Evolutionary conservation across 1,284 basidiomycete species (phyloP).

Genomic region (Naganishia liquefaciens): DNA sequence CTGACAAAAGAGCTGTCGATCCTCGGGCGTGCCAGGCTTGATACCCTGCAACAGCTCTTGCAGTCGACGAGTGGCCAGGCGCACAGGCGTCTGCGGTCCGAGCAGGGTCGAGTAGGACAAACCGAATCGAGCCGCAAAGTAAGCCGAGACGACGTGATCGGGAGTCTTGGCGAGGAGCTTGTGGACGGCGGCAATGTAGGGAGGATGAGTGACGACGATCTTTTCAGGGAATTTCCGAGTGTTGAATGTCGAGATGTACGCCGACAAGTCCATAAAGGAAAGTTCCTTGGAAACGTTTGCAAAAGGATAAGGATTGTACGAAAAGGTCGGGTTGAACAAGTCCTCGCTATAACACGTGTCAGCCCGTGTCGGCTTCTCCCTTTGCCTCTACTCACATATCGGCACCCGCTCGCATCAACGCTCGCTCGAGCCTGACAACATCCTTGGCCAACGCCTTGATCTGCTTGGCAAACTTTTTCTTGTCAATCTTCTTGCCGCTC

Average conservation of each 20-base stretch:
- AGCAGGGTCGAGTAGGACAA: slow-evolving; percentile 68
- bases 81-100: slow-evolving; percentile 70
- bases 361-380: no score
- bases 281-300: slow-evolving; percentile 70
- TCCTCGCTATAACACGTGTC: slow-evolving; percentile 57
- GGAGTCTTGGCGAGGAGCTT: slow-evolving; percentile 69
- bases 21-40: slow-evolving; percentile 80
- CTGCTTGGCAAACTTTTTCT: slow-evolving; percentile 38
- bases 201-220: slow-evolving; percentile 81
- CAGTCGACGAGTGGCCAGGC: slow-evolving; percentile 70
- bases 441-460: slow-evolving; percentile 62
- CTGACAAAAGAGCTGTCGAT: slow-evolving; percentile 68
- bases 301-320: slow-evolving; percentile 81
- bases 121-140: slow-evolving; percentile 73
- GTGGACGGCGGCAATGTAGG: slow-evolving; percentile 70
- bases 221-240: slow-evolving; percentile 72
- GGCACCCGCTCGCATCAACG: slow-evolving; percentile 76
- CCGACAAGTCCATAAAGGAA: slow-evolving; percentile 74
- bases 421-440: slow-evolving; percentile 77
- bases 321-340: slow-evolving; percentile 70
- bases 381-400: slow-evolving; percentile 63
- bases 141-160: slow-evolving; percentile 71
- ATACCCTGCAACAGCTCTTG: slow-evolving; percentile 75
- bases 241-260: slow-evolving; percentile 81
- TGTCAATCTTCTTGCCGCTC: slow-evolving; percentile 33